A percentile compares a stretch with the other conserved stretches of the same genome.
phyloP scores from a whole-genome alignment of 768 basidiomycete species.

The Podaxis sp. region DNA sequence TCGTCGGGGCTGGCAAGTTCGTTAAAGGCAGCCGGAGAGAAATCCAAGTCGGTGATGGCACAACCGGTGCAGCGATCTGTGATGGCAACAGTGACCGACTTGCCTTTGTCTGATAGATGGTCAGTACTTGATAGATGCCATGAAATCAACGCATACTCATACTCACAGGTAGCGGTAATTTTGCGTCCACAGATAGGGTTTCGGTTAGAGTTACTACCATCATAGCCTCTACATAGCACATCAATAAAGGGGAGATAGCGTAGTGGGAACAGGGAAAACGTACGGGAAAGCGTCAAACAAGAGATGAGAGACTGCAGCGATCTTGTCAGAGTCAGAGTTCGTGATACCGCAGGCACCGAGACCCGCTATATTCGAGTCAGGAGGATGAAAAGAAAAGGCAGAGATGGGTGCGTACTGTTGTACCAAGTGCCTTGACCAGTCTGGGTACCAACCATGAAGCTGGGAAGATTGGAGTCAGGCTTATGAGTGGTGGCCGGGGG shows the following conservation, averaged over 20 bases:
- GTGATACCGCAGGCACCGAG: constrained; percentile 61
- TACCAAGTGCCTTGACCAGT: constrained; percentile 57
- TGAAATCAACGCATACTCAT: constrained; percentile 17
- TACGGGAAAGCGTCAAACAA: constrained; percentile 62
- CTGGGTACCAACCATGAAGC: constrained; percentile 45
- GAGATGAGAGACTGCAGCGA: constrained; percentile 52
- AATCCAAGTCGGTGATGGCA: constrained; percentile 47
- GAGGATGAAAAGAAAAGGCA: constrained; percentile 4
- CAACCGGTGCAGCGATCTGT: constrained; percentile 66
- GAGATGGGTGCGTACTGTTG: constrained; percentile 26
- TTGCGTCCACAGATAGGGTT: constrained; percentile 67
- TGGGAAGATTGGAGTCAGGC: constrained; percentile 20
- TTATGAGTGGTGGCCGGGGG: constrained; percentile 11
- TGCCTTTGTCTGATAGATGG: constrained; percentile 43
- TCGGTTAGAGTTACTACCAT: constrained; percentile 58
- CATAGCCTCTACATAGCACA: constrained; percentile 40
- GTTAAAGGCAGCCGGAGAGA: constrained; percentile 56
- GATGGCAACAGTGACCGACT: constrained; percentile 41
- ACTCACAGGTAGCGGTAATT: constrained; percentile 47
- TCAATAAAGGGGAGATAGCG: neutral
- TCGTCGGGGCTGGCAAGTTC: constrained; percentile 34
- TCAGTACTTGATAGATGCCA: neutral
- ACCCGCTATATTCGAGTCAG: constrained; percentile 34
- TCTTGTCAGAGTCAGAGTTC: constrained; percentile 46
- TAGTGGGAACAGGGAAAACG: constrained; percentile 19